Conservation (phyloP, 306 rosid species). For the Ceratonia siliqua region DNA sequence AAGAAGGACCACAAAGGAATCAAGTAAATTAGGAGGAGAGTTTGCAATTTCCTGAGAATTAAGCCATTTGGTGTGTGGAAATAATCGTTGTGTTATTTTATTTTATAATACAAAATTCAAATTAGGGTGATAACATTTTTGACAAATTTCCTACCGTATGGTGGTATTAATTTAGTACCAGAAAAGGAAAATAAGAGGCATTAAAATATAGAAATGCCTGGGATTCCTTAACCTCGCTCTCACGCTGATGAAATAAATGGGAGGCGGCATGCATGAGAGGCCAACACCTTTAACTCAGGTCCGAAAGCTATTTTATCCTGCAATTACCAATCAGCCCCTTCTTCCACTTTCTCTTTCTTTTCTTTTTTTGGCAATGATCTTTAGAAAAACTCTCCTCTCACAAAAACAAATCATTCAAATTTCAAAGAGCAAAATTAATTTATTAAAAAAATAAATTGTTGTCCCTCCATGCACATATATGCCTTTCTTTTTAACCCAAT, state of each 20-base stretch:
- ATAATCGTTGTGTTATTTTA: too few relatives aligned
- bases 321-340: constrained; percentile 16
- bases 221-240: constrained; percentile 15
- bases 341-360: neutral
- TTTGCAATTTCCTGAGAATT: too few relatives aligned
- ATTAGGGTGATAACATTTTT: neutral
- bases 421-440: too few relatives aligned
- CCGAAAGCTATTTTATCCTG: neutral
- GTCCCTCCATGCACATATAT: neutral
- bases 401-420: too few relatives aligned
- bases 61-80: too few relatives aligned
- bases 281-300: neutral
- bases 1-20: too few relatives aligned
- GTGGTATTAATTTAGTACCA: neutral
- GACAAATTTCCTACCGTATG: too few relatives aligned
- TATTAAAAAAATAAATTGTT: neutral
- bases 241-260: constrained; percentile 37
- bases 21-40: too few relatives aligned
- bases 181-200: neutral
- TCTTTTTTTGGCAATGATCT: neutral
- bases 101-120: too few relatives aligned
- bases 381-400: too few relatives aligned
- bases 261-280: constrained; percentile 37
- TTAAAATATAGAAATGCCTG: neutral
- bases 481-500: too few relatives aligned